phyloP scores from a whole-genome alignment of 2,329 filamentous ascomycete species.

The Phaeosphaeria sp. region DNA sequence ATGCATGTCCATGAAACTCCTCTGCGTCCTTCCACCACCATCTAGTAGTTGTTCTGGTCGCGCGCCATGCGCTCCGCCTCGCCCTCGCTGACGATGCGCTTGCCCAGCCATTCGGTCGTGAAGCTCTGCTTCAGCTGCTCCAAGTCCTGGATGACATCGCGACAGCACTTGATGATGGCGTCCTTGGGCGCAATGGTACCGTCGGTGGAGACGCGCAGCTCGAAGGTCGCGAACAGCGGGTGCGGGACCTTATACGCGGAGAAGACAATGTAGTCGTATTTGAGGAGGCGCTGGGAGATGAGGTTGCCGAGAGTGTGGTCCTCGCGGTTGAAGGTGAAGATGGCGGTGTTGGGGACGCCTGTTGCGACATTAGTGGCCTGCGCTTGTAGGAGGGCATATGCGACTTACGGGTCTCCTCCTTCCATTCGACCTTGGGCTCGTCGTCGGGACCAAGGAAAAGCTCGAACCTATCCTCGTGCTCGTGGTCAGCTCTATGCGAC shows the following conservation, averaged over 20 bases:
- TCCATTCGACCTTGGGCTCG: conserved; percentile 92
- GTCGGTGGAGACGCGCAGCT: conserved; percentile 89
- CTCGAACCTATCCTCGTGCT: conserved; percentile 73
- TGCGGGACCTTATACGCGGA: conserved; percentile 80
- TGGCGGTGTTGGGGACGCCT: conserved; percentile 93
- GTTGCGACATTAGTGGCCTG: conserved; percentile 7
- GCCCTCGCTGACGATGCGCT: conserved; percentile 45
- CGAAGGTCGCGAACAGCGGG: conserved; percentile 58
- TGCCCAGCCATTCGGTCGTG: conserved; percentile 72
- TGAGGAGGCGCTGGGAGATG: conserved; percentile 82
- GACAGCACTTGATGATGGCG: conserved; percentile 79
- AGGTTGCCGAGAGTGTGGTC: conserved; percentile 96
- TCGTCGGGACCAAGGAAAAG: conserved; percentile 85
- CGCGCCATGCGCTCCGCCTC: conserved; percentile 40
- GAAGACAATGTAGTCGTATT: conserved; percentile 84
- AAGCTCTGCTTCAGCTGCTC: conserved; percentile 84
- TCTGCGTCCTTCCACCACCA: background rate
- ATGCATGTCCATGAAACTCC: conserved; percentile 4
- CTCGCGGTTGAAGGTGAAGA: conserved; percentile 96
- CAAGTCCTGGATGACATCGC: conserved; percentile 81
- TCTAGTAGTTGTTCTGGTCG: conserved; percentile 38
- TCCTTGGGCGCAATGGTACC: conserved; percentile 88
- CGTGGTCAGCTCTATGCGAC: conserved; percentile 24
- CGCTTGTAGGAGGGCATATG: background rate
- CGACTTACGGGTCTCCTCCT: conserved; percentile 81